phyloP scores from a whole-genome alignment of 228 moss, liverwort and hornwort species.

The Sphagnum magellanicum region DNA sequence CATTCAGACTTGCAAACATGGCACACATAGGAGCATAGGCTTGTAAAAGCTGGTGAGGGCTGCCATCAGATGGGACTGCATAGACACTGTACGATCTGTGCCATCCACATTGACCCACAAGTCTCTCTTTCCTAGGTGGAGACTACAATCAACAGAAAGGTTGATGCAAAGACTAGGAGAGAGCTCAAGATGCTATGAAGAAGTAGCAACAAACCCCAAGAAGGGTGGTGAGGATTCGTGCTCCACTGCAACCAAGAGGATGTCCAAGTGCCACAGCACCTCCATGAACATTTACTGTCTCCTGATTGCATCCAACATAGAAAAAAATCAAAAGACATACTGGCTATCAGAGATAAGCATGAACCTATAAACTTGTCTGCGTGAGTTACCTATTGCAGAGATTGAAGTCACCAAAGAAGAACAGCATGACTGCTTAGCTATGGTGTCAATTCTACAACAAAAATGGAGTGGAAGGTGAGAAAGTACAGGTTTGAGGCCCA shows the following conservation, averaged over 20 bases:
- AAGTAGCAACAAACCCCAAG: slow-evolving; percentile 57
- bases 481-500: slow-evolving; percentile 60
- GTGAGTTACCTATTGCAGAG: background rate
- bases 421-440: too few relatives aligned
- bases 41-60: background rate
- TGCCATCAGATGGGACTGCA: background rate
- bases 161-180: background rate
- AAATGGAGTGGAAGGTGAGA: too few relatives aligned
- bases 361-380: background rate
- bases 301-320: slow-evolving; percentile 25
- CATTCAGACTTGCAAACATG: background rate
- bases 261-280: slow-evolving; percentile 94
- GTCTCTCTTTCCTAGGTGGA: too few relatives aligned
- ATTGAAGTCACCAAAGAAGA: background rate
- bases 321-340: background rate
- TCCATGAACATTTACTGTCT: slow-evolving; percentile 86
- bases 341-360: background rate
- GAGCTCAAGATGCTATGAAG: background rate
- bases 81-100: background rate
- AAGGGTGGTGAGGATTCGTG: slow-evolving; percentile 78
- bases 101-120: too few relatives aligned
- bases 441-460: too few relatives aligned
- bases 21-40: background rate
- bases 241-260: slow-evolving; percentile 97
- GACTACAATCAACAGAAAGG: too few relatives aligned